Percentiles rank a stretch among this genome's conserved stretches.
phyloP scores from a whole-genome alignment of 2,329 filamentous ascomycete species.

The Pyricularia pennisetigena region DNA sequence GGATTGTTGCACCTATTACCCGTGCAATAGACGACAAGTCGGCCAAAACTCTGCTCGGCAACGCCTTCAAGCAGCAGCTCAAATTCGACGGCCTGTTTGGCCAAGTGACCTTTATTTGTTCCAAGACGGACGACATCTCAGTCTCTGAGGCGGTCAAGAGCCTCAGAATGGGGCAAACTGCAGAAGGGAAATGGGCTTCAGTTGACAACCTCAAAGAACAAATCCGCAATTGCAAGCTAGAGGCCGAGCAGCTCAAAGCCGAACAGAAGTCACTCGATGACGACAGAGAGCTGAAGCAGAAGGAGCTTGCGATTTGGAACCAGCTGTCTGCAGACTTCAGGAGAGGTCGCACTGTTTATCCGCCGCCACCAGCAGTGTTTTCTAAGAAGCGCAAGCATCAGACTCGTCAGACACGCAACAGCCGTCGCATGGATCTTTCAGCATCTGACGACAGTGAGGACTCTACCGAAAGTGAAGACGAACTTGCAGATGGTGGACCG shows the following conservation, averaged over 20 bases:
- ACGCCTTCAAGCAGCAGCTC: slow-evolving; percentile 47
- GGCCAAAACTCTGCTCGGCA: slow-evolving; percentile 44
- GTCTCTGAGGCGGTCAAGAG: slow-evolving; percentile 13
- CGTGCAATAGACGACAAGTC: slow-evolving; percentile 50
- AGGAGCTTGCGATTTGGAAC: neutral
- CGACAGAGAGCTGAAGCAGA: too few relatives aligned
- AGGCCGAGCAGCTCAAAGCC: neutral
- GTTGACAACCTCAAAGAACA: neutral
- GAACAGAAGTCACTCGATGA: neutral
- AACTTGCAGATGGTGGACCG: slow-evolving; percentile 8
- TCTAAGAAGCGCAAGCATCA: neutral
- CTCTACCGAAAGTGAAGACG: neutral
- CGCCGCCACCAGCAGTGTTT: neutral
- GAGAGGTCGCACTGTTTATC: neutral
- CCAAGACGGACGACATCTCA: slow-evolving; percentile 50
- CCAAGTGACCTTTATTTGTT: slow-evolving; percentile 50
- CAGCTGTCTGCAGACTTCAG: neutral
- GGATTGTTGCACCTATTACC: slow-evolving; percentile 53
- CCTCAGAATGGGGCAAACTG: neutral
- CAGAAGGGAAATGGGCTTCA: neutral
- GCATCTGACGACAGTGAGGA: neutral
- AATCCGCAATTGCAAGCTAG: too few relatives aligned
- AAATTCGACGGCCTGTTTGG: slow-evolving; percentile 46
- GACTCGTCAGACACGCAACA: neutral
- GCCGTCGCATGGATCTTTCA: neutral